Conservation (phyloP, 768 basidiomycete genomes). For the Psilocybe sp. region DNA sequence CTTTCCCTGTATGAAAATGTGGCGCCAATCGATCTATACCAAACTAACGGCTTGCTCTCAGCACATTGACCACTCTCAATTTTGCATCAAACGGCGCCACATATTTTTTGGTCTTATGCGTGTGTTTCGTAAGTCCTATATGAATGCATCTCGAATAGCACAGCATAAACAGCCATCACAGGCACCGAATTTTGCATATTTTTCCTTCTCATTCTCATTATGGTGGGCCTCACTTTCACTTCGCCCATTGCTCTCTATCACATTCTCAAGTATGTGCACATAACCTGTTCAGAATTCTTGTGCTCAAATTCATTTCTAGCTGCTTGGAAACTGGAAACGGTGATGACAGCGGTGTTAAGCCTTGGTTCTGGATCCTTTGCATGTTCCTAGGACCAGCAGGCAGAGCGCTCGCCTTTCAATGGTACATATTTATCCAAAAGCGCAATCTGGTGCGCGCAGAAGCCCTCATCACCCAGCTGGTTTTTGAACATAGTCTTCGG, state of each 20-base stretch:
- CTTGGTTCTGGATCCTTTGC: slow-evolving; percentile 67
- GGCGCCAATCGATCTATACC: neutral
- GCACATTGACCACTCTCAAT: too few relatives aligned
- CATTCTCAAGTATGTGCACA: slow-evolving; percentile 29
- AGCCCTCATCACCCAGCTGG: slow-evolving; percentile 36
- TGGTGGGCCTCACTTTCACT: slow-evolving; percentile 25
- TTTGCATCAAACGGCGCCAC: neutral
- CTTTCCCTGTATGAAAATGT: slow-evolving; percentile 26
- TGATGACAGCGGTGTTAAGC: slow-evolving; percentile 44
- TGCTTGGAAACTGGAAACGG: slow-evolving; percentile 54
- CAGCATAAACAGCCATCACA: too few relatives aligned
- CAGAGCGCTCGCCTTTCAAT: slow-evolving; percentile 45
- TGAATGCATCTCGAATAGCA: too few relatives aligned
- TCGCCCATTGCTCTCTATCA: slow-evolving; percentile 40
- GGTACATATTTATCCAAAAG: slow-evolving; percentile 50
- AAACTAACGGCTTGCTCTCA: too few relatives aligned
- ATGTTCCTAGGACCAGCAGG: slow-evolving; percentile 48
- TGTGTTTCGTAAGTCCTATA: slow-evolving; percentile 27
- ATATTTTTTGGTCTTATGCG: slow-evolving; percentile 45
- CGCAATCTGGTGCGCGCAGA: slow-evolving; percentile 40
- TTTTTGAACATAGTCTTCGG: slow-evolving; percentile 48
- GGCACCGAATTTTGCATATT: slow-evolving; percentile 28
- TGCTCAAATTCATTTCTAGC: slow-evolving; percentile 23
- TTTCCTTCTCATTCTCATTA: slow-evolving; percentile 22
- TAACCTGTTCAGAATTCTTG: neutral